Percentiles rank a stretch among this genome's conserved stretches.
These are phyloP conservation scores for Capsella bursapastoris DNA, from an alignment of 345 rosid genomes.

Conservation along the genomic window DNA sequence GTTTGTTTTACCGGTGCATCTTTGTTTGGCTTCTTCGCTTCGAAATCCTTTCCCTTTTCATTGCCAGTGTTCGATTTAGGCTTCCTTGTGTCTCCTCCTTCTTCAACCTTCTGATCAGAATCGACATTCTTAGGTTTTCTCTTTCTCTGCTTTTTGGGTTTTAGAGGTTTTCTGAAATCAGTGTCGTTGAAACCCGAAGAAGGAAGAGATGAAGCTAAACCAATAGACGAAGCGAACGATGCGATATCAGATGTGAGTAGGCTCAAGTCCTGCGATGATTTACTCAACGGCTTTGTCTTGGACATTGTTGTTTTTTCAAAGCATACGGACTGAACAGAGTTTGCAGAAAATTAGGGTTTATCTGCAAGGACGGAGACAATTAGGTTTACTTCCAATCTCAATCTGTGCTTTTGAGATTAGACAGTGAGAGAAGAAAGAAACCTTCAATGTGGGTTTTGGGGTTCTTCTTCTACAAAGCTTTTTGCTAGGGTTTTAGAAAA, in stretches of 20 bases:
- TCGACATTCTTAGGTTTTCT: conserved; percentile 30
- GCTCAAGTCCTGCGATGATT: conserved; percentile 43
- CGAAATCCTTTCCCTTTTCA: conserved; percentile 17
- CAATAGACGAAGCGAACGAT: conserved; percentile 79
- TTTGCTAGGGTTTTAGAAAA: conserved; percentile 39
- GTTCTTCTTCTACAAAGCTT: background rate
- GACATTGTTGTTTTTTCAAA: conserved; percentile 40
- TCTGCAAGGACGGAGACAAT: background rate
- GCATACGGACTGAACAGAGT: background rate
- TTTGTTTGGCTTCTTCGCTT: conserved; percentile 16
- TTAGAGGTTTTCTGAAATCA: conserved; percentile 65
- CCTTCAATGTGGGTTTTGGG: background rate
- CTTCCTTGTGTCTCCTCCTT: conserved; percentile 23
- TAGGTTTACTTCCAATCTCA: background rate
- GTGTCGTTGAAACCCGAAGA: conserved; percentile 73
- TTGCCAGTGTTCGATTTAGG: conserved; percentile 31
- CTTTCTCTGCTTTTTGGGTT: conserved; percentile 32
- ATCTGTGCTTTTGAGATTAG: background rate
- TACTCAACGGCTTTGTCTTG: conserved; percentile 43
- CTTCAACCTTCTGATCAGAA: conserved; percentile 30
- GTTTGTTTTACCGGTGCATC: conserved; percentile 8
- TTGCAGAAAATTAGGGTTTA: background rate
- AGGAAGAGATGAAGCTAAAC: conserved; percentile 60
- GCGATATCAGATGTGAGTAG: conserved; percentile 72
- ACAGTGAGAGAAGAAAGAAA: background rate